phyloP scores from a whole-genome alignment of 495 filamentous ascomycete species.

The Penicillium antarcticum region DNA sequence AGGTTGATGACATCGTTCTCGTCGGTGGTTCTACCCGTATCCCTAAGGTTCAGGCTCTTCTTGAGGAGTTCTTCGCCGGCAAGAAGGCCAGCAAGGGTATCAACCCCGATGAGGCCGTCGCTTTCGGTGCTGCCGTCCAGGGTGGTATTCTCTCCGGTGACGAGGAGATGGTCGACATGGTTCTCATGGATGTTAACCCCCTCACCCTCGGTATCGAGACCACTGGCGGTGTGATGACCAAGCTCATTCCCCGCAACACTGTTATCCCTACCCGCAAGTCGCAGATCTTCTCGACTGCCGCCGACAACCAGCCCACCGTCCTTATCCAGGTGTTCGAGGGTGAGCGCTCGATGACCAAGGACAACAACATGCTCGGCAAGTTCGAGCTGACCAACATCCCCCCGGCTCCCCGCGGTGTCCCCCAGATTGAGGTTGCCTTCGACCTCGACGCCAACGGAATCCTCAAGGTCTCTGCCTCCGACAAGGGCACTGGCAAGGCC shows the following conservation, averaged over 20 bases:
- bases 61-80: slow-evolving; percentile 92
- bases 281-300: slow-evolving; percentile 97
- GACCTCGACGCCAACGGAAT: slow-evolving; percentile 98
- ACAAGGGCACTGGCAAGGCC: slow-evolving; percentile 96
- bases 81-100: slow-evolving; percentile 98
- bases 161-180: slow-evolving; percentile 68
- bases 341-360: slow-evolving; percentile 93
- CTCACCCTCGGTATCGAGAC: slow-evolving; percentile 98
- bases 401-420: slow-evolving; percentile 90
- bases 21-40: slow-evolving; percentile 96
- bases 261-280: slow-evolving; percentile 95
- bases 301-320: slow-evolving; percentile 97
- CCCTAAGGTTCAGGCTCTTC: slow-evolving; percentile 89
- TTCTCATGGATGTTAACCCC: slow-evolving; percentile 98
- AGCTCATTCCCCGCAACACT: slow-evolving; percentile 92
- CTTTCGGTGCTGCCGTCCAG: slow-evolving; percentile 96
- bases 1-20: slow-evolving; percentile 84
- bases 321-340: slow-evolving; percentile 97
- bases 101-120: slow-evolving; percentile 97
- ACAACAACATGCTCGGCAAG: slow-evolving; percentile 95
- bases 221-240: slow-evolving; percentile 97
- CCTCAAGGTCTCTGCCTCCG: slow-evolving; percentile 88
- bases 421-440: slow-evolving; percentile 97
- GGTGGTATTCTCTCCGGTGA: slow-evolving; percentile 92
- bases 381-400: slow-evolving; percentile 97